A percentile compares a stretch with the other conserved stretches of the same genome.
Evolutionary conservation across 2,329 filamentous ascomycete species (phyloP).

Genomic region (Eutypella sp.): DNA sequence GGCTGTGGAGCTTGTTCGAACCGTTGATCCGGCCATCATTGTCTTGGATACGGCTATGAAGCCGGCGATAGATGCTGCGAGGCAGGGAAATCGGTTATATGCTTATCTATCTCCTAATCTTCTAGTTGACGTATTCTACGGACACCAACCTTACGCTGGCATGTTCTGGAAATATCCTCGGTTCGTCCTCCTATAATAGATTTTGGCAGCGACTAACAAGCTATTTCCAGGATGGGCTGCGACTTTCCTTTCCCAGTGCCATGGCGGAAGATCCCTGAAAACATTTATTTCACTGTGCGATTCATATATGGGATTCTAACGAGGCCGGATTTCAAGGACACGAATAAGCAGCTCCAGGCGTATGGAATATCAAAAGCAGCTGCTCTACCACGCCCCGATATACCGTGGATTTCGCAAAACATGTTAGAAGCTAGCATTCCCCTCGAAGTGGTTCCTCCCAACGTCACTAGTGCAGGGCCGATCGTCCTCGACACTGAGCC

Average conservation of each 20-base stretch:
- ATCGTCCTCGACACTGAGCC: slow-evolving; percentile 15
- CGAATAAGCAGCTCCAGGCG: slow-evolving; percentile 4
- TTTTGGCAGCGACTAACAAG: not conserved
- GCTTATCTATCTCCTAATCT: slow-evolving; percentile 11
- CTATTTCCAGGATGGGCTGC: slow-evolving; percentile 6
- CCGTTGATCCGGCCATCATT: slow-evolving; percentile 16
- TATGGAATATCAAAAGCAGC: slow-evolving; percentile 19
- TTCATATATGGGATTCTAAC: slow-evolving; percentile 5
- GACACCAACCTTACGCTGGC: slow-evolving; percentile 7
- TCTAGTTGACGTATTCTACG: slow-evolving; percentile 5
- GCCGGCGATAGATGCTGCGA: slow-evolving; percentile 13
- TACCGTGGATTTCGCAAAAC: slow-evolving; percentile 21
- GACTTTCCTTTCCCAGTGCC: slow-evolving; percentile 17
- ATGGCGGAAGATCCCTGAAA: slow-evolving; percentile 13
- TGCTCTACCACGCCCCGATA: slow-evolving; percentile 11
- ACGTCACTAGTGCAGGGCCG: slow-evolving; percentile 17
- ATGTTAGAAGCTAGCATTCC: slow-evolving; percentile 20
- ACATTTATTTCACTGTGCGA: slow-evolving; percentile 8
- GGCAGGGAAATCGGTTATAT: slow-evolving; percentile 6
- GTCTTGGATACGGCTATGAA: slow-evolving; percentile 12
- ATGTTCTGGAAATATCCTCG: slow-evolving; percentile 18
- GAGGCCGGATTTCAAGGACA: slow-evolving; percentile 4
- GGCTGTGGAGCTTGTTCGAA: slow-evolving; percentile 4
- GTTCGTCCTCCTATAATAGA: not conserved
- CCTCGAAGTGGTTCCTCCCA: slow-evolving; percentile 14